Evolutionary conservation across 495 filamentous ascomycete genomes (phyloP).

Genomic region (Neurospora sp.): DNA sequence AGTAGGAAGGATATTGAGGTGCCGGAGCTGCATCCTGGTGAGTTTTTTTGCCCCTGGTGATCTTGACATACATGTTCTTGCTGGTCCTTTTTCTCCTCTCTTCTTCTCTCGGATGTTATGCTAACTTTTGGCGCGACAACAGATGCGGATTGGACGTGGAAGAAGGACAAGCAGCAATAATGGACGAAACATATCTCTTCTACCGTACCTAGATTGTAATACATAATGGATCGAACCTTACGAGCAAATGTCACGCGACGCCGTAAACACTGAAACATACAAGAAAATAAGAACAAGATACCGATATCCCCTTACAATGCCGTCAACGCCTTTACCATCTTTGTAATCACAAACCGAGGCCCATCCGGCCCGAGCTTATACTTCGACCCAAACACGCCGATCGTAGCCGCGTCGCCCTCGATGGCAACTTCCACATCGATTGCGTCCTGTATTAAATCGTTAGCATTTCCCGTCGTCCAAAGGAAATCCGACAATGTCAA

Average conservation of each 20-base stretch:
- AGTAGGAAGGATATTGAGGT: conserved; percentile 49
- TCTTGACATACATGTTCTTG: not conserved
- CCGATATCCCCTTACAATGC: not conserved
- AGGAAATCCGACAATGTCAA: too few species aligned
- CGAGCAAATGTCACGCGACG: not conserved
- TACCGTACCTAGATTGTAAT: not conserved
- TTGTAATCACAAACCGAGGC: not conserved
- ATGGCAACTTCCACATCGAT: conserved; percentile 47
- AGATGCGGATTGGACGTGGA: conserved; percentile 15
- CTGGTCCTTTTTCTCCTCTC: not conserved
- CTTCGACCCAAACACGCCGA: conserved; percentile 43
- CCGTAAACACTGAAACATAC: not conserved
- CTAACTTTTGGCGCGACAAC: not conserved
- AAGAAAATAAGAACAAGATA: not conserved
- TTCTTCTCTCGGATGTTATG: not conserved
- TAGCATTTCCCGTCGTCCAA: not conserved
- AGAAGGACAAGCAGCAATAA: conserved; percentile 1
- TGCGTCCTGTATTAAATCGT: conserved; percentile 28
- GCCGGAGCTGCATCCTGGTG: conserved; percentile 48
- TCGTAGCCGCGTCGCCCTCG: conserved; percentile 32
- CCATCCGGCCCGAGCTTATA: conserved; percentile 4
- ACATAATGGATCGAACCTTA: not conserved
- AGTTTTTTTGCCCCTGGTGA: conserved; percentile 5
- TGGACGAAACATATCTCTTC: not conserved
- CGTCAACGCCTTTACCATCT: not conserved